Conservation (phyloP, 2,329 filamentous ascomycete species). For the Clonostachys sp. region DNA sequence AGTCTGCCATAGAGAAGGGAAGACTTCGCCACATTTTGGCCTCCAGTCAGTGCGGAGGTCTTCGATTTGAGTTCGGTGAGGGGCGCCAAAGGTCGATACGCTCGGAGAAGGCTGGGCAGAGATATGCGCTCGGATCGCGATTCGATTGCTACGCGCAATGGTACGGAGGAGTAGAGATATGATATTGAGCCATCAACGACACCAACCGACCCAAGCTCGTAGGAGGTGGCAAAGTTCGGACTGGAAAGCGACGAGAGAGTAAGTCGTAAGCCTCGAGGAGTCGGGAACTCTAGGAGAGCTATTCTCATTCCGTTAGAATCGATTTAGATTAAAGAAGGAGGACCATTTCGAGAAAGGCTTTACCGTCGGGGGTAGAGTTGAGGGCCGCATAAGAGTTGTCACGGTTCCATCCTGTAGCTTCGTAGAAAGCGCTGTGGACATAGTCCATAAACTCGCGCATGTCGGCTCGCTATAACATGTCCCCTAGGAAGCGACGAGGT, state of each 20-base stretch:
- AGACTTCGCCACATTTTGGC: slow-evolving; percentile 29
- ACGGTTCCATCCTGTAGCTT: slow-evolving; percentile 80
- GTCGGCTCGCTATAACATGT: slow-evolving; percentile 10
- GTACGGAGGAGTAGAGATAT: slow-evolving; percentile 88
- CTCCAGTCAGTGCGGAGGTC: slow-evolving; percentile 8
- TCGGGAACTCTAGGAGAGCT: slow-evolving; percentile 86
- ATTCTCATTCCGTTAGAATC: background rate
- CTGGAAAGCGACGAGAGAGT: slow-evolving; percentile 89
- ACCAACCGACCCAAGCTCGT: slow-evolving; percentile 83
- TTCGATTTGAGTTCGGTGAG: slow-evolving; percentile 30
- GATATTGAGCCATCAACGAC: slow-evolving; percentile 95
- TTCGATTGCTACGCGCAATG: slow-evolving; percentile 60
- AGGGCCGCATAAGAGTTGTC: slow-evolving; percentile 90
- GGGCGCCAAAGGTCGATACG: slow-evolving; percentile 75
- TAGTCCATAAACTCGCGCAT: slow-evolving; percentile 99
- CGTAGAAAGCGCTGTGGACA: slow-evolving; percentile 85
- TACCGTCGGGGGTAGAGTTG: slow-evolving; percentile 79
- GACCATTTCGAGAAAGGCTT: slow-evolving; percentile 9
- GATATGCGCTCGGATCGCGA: slow-evolving; percentile 71
- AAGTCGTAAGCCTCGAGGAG: slow-evolving; percentile 77
- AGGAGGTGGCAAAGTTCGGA: slow-evolving; percentile 90
- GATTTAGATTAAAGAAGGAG: background rate
- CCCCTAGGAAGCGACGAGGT: background rate
- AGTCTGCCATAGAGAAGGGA: slow-evolving; percentile 72
- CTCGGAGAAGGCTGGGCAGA: slow-evolving; percentile 71